phyloP scores from a whole-genome alignment of 2,329 filamentous ascomycete genomes.

The Aspergillus pseudotamarii region DNA sequence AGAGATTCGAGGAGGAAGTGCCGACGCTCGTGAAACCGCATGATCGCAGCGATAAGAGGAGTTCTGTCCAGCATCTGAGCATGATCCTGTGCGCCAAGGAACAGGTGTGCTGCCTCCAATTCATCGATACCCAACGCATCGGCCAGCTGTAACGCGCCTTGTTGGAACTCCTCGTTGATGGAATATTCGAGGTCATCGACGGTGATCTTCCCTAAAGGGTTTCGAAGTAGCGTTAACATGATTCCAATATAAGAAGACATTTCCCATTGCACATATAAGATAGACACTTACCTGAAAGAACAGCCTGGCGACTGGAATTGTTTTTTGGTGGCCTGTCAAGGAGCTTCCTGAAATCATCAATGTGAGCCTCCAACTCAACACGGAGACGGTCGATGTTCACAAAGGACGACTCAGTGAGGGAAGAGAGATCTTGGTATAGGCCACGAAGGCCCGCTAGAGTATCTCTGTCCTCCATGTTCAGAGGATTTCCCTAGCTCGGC shows the following conservation, averaged over 20 bases:
- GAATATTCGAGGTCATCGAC: constrained; percentile 73
- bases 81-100: constrained; percentile 73
- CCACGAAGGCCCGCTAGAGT: constrained; percentile 77
- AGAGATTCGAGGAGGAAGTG: constrained; percentile 82
- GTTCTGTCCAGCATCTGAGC: constrained; percentile 70
- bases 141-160: constrained; percentile 77
- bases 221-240: constrained; percentile 23
- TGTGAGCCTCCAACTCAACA: constrained; percentile 65
- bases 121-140: constrained; percentile 92
- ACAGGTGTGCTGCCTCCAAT: constrained; percentile 74
- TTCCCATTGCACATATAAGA: background rate
- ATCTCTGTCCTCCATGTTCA: constrained; percentile 70
- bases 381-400: constrained; percentile 71
- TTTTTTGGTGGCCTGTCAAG: constrained; percentile 76
- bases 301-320: constrained; percentile 70
- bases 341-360: constrained; percentile 69
- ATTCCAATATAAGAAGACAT: background rate
- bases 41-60: constrained; percentile 75
- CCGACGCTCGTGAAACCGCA: constrained; percentile 84
- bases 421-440: constrained; percentile 82
- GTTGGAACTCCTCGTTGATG: constrained; percentile 85
- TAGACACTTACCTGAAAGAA: constrained; percentile 65
- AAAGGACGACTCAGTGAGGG: constrained; percentile 71
- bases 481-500: constrained; percentile 24
- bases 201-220: constrained; percentile 68